Base-by-base conservation (phyloP, 2,329 filamentous ascomycete genomes). In the Alternaria atra region DNA sequence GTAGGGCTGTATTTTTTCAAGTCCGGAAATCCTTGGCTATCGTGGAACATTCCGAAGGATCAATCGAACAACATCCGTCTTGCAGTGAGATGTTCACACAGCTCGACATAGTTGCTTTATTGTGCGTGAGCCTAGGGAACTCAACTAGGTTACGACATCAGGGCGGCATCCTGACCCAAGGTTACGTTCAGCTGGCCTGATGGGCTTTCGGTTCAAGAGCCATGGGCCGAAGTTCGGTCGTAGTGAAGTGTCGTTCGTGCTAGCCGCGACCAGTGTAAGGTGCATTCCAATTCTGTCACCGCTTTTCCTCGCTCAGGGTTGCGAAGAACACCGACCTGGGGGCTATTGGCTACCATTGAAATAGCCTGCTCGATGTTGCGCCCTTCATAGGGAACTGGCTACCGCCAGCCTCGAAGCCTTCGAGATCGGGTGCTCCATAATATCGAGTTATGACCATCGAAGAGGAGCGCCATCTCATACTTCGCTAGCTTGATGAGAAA, bases 221-320 rank as follows among this genome's bases (percentile, higher is more conserved):
- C 42, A 30, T 53, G 56, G 46, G 58, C 68, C 68, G 67, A 69
- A 66, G 54, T 64, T 71, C 66, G 68, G 66, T 65, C 59, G 60
- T 52, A 55, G 55, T 48, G 42, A 58, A 54, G 39, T 39, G 27
- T 52, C 47, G 53, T 58, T 60, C 32, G 51, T 52, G 55, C 67
- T 68, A 70, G 32, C 63, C 59, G 55, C 42, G 46, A 40, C 29
- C 25, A 46, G 61, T 44, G 27, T 39, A 42, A 50, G 39, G 46
- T 61, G 63, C 63, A 58, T 55, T 52, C 25, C 53, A 48, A 48
- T 55, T 53, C 63, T 52, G 68, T 72, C 71, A 71, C 71, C 70
- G 70, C 68, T 69, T 67, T 68, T 68, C 53, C n/a, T 51, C 39
- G 59, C 65, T 61, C 61, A 56, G 7, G 6, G 8, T 27, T 60